phyloP scores from a whole-genome alignment of 208 protist genomes.

The Phytomonas sp. region DNA sequence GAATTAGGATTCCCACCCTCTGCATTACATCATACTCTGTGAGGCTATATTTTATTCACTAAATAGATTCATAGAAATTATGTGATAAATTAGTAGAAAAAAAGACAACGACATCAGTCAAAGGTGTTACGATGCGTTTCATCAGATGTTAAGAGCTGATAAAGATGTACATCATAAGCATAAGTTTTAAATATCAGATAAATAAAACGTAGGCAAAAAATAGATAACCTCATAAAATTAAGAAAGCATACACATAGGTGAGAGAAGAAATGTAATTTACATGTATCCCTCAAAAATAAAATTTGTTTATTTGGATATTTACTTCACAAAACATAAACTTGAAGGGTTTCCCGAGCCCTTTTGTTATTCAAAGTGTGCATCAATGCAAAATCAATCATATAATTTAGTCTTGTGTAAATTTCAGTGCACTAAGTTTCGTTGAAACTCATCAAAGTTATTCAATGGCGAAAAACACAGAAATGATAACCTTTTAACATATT shows the following conservation, averaged over 20 bases:
- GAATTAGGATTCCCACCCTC: not conserved
- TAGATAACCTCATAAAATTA: not conserved
- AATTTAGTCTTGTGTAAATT: not conserved
- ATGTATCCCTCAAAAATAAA: slow-evolving; percentile 1
- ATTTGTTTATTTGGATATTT: not conserved
- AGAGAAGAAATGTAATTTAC: not conserved
- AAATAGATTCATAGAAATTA: not conserved
- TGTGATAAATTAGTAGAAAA: not conserved
- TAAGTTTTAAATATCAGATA: not conserved
- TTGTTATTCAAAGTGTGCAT: not conserved
- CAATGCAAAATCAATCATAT: not conserved
- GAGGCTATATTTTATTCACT: not conserved
- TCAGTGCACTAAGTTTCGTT: not conserved
- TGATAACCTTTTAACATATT: not conserved
- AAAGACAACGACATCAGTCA: not conserved
- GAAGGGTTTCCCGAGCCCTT: not conserved
- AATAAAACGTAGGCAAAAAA: not conserved
- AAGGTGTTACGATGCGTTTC: not conserved
- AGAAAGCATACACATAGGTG: not conserved
- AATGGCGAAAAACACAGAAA: not conserved
- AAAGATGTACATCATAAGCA: not conserved
- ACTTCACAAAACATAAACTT: not conserved
- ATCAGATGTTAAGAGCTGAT: not conserved
- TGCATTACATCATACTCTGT: not conserved
- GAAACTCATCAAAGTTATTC: not conserved